These are phyloP conservation scores for Samsoniella hepiali DNA, from an alignment of 2,329 filamentous ascomycete species.

Conservation along the genomic window DNA sequence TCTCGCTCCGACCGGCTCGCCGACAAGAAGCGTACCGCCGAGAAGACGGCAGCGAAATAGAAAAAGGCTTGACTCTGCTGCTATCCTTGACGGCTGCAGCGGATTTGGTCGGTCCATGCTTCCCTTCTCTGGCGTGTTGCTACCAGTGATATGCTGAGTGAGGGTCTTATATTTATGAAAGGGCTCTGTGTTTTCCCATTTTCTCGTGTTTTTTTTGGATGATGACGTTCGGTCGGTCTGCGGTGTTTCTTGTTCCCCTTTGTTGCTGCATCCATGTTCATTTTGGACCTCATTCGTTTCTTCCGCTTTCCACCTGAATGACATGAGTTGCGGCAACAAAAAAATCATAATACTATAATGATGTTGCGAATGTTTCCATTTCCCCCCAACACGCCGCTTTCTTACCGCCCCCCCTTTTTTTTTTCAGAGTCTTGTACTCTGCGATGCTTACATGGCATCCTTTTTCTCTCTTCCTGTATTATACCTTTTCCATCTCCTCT, in stretches of 20 bases:
- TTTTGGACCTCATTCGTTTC: constrained; percentile 20
- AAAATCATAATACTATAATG: constrained; percentile 18
- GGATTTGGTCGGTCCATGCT: background rate
- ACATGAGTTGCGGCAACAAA: background rate
- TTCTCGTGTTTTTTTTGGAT: constrained; percentile 25
- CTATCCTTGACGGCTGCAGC: background rate
- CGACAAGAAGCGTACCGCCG: constrained; percentile 34
- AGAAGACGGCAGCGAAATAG: constrained; percentile 15
- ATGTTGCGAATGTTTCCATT: constrained; percentile 6
- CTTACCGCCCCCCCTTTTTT: constrained; percentile 7
- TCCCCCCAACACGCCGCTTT: background rate
- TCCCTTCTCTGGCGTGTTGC: background rate
- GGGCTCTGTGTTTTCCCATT: background rate
- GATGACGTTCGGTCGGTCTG: constrained; percentile 14
- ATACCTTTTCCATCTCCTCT: constrained; percentile 12
- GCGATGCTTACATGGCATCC: background rate
- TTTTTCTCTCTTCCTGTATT: constrained; percentile 11
- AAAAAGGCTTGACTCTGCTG: constrained; percentile 18
- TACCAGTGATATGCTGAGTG: no score
- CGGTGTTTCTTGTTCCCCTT: constrained; percentile 7
- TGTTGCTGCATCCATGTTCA: constrained; percentile 20
- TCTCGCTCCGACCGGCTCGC: constrained; percentile 44
- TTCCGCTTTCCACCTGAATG: background rate
- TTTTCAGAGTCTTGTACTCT: background rate
- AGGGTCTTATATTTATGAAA: background rate